Percentiles rank a stretch among this genome's conserved stretches.
Evolutionary conservation across 768 basidiomycete genomes (phyloP).

Genomic region (Suillus spraguei): DNA sequence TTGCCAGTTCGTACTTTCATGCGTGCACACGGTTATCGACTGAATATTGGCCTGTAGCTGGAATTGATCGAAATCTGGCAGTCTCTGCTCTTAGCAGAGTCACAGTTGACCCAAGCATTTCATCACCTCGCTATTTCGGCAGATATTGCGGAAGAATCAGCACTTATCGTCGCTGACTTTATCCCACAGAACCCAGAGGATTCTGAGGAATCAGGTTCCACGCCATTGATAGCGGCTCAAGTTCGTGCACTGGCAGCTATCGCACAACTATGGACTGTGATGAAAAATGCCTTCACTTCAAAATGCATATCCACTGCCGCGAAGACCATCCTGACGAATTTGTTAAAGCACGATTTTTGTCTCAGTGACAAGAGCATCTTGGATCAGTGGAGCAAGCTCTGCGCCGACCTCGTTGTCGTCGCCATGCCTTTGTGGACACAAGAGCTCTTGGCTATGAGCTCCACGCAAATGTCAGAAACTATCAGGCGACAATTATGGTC

Average conservation of each 20-base stretch:
- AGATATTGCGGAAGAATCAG: conserved; percentile 36
- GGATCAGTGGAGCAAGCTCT: conserved; percentile 50
- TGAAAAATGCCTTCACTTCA: conserved; percentile 49
- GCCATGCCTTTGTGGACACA: conserved; percentile 44
- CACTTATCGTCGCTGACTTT: conserved; percentile 40
- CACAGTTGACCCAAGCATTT: conserved; percentile 43
- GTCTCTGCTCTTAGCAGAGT: conserved; percentile 53
- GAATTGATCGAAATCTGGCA: conserved; percentile 53
- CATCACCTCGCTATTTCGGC: conserved; percentile 38
- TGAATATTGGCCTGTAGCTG: conserved; percentile 30
- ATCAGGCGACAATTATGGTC: conserved; percentile 49
- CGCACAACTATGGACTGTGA: conserved; percentile 51
- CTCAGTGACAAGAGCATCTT: conserved; percentile 42
- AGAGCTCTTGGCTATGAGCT: conserved; percentile 30
- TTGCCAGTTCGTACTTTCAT: conserved; percentile 28
- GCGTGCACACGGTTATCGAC: conserved; percentile 6
- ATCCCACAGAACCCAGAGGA: conserved; percentile 20
- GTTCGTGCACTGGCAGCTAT: conserved; percentile 41
- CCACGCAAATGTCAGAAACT: conserved; percentile 25
- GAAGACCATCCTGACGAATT: conserved; percentile 45
- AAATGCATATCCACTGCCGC: conserved; percentile 46
- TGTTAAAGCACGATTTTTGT: conserved; percentile 47
- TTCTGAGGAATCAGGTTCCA: conserved; percentile 7
- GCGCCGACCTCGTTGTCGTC: conserved; percentile 46
- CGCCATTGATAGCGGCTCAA: conserved; percentile 32